Percentiles rank a stretch among this genome's conserved stretches.
Conservation (phyloP, 1,284 basidiomycete genomes). For the Neonothopanus nambi region DNA sequence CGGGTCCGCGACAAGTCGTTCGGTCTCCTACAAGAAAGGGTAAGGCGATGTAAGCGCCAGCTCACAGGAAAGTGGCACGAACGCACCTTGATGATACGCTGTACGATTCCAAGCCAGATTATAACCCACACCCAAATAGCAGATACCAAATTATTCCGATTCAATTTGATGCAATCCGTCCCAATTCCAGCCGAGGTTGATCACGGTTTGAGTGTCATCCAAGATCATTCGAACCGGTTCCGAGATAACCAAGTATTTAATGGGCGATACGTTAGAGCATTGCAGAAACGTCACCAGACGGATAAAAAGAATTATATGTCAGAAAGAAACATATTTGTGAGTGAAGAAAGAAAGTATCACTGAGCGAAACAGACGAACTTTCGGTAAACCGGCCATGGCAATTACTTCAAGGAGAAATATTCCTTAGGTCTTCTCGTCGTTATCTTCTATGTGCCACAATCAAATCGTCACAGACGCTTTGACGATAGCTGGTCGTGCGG, state of each 20-base stretch:
- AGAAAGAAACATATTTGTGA: background rate
- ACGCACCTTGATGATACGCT: conserved; percentile 19
- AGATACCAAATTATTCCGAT: too few species aligned
- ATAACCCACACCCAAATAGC: too few species aligned
- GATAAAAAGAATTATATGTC: background rate
- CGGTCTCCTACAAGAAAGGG: conserved; percentile 77
- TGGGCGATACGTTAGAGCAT: background rate
- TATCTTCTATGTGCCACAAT: too few species aligned
- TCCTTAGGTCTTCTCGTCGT: background rate
- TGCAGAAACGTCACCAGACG: background rate
- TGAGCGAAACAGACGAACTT: conserved; percentile 1
- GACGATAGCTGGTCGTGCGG: too few species aligned
- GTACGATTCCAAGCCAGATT: background rate
- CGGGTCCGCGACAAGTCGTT: conserved; percentile 92
- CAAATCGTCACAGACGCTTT: too few species aligned
- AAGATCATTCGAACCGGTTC: background rate
- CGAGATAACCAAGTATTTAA: background rate
- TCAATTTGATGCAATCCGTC: too few species aligned
- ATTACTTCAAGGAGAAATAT: background rate
- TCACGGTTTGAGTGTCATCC: background rate
- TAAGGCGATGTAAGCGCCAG: background rate
- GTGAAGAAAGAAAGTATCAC: background rate
- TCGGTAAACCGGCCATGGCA: conserved; percentile 10
- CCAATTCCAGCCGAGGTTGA: too few species aligned
- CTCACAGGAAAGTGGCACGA: background rate